Evolutionary conservation across 23 red algal species (phyloP), one percentile per base, ranked within the genome.

Genomic region (Chondrus crispus): DNA sequence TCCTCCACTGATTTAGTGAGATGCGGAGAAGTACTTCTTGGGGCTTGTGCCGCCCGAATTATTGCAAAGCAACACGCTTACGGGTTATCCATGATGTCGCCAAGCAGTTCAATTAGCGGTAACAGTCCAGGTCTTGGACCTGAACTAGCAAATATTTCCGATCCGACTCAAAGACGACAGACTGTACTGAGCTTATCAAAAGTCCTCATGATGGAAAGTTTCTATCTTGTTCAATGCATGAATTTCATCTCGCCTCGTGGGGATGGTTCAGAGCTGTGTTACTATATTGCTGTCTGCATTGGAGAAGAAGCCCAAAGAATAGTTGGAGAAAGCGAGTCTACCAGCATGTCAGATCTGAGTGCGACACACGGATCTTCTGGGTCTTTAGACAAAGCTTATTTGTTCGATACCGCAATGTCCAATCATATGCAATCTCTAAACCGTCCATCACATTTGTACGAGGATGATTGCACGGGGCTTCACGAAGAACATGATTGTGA

Each of bases 281-380:
- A 75, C 47, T 50, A 73, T 35, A 77, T 92, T 40, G 75, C 89
- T 3, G 43, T 84, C 29, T 71, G 76, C 2, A n/a, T 92, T 20
- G 89, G 68, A 5, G 79, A 92, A 72, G 89, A 92, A 74, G 89
- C 89, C 32, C 75, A 92, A 46, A 71, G 68, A 44, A 32, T 77
- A 60, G n/a, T 82, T 16, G 89, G 89, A 18, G 87, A 90, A 81
- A 49, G 48, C 66, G 36, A 52, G 32, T 79, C 69, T 26, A 46
- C 62, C 12, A 46, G 50, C 68, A 51, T 44, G 26, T 8, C 51
- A 30, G 16, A 53, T 7, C 24, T 46, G 16, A 43, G 45, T 29
- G 7, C 11, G 44, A 42, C 26, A 10, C 32, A 51, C 48, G 73
- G 73, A 32, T 79, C 74, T 10, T 32, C 37, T 79, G 42, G 37